Base-by-base conservation (phyloP, 2,329 filamentous ascomycete species). In the Fonsecaea multimorphosa region DNA sequence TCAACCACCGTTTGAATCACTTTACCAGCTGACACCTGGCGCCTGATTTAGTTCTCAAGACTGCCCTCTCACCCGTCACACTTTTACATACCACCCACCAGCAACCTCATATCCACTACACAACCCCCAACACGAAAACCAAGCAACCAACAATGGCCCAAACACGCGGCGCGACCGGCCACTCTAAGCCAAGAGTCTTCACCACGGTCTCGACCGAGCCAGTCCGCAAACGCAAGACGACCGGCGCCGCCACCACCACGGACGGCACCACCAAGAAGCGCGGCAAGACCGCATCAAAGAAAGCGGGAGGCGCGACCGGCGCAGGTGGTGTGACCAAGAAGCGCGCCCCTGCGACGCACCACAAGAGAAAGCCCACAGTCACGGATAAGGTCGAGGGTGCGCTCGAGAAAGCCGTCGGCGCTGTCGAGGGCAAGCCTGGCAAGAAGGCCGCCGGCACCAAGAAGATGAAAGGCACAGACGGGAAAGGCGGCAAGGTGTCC, bases 391-490 rank as follows among this genome's bases (percentile, higher is more conserved):
- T 74, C 49, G 73, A 73, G 36, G 76, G 76, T 57, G 75, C 71
- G n/a, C 67, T 71, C 11, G 73, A 75, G 61, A 74, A 74, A 63
- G 63, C 66, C 36, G 63, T 65, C 31, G 69, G 67, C 29, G 63
- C 63, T 4, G 58, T 77, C 22, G 74, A 75, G 32, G 64, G 60
- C 27, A 78, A 78, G 57, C 75, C 77, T n/a, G 76, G 69, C 58
- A 79, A 78, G 72, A 78, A 78, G 74, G 77, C 75, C 49, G 74
- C 77, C 16, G 76, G 73, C 24, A 74, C 77, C 59, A 79, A 78
- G 75, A 78, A 79, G 73, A 73, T 74, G 57, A 46, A 19, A 31
- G 58, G 58, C 58, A 36, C 56, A 24, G 56, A 58, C 12, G 27
- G 40, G n/a, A 58, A 58, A 9, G 44, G 44, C 31, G n/a, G 44